Evolutionary conservation across 331 rosid species (phyloP).

Genomic region (Spiraea crenata): DNA sequence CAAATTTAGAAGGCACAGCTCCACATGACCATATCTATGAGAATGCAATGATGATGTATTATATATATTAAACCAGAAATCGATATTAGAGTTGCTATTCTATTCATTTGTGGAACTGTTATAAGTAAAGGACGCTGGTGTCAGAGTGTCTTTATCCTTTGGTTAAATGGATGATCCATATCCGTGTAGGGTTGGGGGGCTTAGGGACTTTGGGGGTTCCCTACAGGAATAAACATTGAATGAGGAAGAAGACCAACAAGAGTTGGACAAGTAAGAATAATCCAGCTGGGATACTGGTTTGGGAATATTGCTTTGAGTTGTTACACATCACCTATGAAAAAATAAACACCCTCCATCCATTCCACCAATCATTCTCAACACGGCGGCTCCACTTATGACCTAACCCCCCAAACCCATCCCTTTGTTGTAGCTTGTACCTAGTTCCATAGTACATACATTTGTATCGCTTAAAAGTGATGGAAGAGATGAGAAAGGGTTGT

Average conservation of each 20-base stretch:
- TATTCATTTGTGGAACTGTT: no score
- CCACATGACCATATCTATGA: no score
- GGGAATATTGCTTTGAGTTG: slow-evolving; percentile 39
- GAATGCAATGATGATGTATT: no score
- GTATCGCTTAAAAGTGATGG: no score
- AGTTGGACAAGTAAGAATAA: slow-evolving; percentile 25
- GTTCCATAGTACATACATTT: not conserved
- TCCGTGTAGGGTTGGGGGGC: no score
- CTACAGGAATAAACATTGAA: not conserved
- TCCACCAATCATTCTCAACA: slow-evolving; percentile 24
- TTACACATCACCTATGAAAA: slow-evolving; percentile 25
- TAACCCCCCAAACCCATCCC: not conserved
- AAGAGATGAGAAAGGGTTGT: no score
- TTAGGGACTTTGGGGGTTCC: no score
- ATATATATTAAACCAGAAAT: no score
- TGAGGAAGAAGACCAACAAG: not conserved
- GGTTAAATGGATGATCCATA: no score
- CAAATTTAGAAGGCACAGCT: not conserved
- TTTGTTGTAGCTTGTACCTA: not conserved
- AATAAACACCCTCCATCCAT: not conserved
- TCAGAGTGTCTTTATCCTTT: no score
- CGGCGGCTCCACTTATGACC: slow-evolving; percentile 39
- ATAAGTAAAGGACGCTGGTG: no score
- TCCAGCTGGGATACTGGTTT: slow-evolving; percentile 34
- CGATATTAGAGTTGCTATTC: no score